Evolutionary conservation across 2,329 filamentous ascomycete species (phyloP), one percentile per base, ranked within the genome.

Genomic region (Fusarium vanettenii): DNA sequence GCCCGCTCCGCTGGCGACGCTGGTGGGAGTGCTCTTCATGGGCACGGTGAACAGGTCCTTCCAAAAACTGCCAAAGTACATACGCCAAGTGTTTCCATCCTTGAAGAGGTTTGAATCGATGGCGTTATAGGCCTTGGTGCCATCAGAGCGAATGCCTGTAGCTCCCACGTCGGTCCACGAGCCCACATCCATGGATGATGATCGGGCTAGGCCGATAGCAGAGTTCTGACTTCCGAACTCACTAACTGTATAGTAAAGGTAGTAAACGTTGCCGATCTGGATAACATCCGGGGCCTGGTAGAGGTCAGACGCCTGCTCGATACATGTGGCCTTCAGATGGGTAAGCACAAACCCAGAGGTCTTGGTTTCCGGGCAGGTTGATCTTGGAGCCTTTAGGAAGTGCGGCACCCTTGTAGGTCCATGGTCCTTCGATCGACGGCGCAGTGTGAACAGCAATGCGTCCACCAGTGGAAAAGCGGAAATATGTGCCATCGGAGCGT

Each of bases 61-160:
- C 91, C 92, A 94, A 85, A 92, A 94, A 13, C 89, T 92, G 39
- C 92, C 92, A 72, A 93, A 94, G 70, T 86, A 89, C 78, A 92
- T 82, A 66, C 86, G 86, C 33, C 56, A 67, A 0, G 88, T 90
- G 74, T 86, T 87, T 10, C 80, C 81, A 27, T 82, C 82, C 8
- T 83, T 78, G 69, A 91, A 80, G 3, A 91, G 79, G 72, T 89
- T 89, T 2, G 85, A 81, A 76, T 92, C 93, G 75, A 94, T 91
- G 50, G 89, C 88, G 74, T 92, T 92, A 81, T 90, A 92, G 5
- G 80, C 65, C 67, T 85, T 86, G 20, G 81, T 74, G 10, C 80
- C 55, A n/a, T 80, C 69, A 60, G 89, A 85, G n/a, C 80, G 84
- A 66, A 93, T 82, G 6, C 90, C 89, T 0, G 86, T 87, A 13